Base-by-base conservation (phyloP, 768 basidiomycete species). In the Rhodotorula babjevae region DNA sequence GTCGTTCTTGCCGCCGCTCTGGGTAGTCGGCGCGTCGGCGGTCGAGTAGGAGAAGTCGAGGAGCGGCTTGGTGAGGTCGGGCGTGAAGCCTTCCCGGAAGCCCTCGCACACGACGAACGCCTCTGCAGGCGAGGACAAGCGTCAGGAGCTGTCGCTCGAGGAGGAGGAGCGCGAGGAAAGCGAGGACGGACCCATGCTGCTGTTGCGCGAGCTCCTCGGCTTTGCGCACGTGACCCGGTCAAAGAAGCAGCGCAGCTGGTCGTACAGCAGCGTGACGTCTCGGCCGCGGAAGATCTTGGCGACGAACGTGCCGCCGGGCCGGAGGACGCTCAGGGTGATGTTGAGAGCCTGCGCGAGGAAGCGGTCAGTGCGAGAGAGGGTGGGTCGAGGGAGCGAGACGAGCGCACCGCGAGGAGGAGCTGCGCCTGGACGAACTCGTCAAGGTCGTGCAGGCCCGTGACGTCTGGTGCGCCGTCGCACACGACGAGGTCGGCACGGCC, bases 401-500 rank as follows among this genome's bases (percentile, higher is more conserved):
- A 14, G 7, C 82, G 64, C 31, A 82, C 83, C 12, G 83, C 82
- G 18, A 84, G 79, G 21, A 84, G 77, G 0, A 84, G 79, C 67
- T 83, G 82, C 12, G 81, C 80, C 68, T 84, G 83, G 9, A 84
- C 81, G 71, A 83, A 83, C 25, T 82, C 82, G 72, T 84, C 83
- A n/a, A 84, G 77, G 68, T 82, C 82, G 71, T 84, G 83, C 3
- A 84, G 79, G 42, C 83, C 83, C 14, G 83, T 83, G 25, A 84
- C 83, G 73, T 84, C 83, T 23, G 83, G 83, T 23, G 83, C 83
- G 15, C 83, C 83, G 68, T 84, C 83, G 73, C 83, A 84, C n/a
- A 84, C 81, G 9, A 83, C 82, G 60, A 84, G 74, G 65, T 84
- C 82, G 1, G 83, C 83, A 53, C 80, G 78, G 21, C 79, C 72